These are phyloP conservation scores for Verticillium longisporum DNA, from an alignment of 2,329 filamentous ascomycete species.

Conservation along the genomic window DNA sequence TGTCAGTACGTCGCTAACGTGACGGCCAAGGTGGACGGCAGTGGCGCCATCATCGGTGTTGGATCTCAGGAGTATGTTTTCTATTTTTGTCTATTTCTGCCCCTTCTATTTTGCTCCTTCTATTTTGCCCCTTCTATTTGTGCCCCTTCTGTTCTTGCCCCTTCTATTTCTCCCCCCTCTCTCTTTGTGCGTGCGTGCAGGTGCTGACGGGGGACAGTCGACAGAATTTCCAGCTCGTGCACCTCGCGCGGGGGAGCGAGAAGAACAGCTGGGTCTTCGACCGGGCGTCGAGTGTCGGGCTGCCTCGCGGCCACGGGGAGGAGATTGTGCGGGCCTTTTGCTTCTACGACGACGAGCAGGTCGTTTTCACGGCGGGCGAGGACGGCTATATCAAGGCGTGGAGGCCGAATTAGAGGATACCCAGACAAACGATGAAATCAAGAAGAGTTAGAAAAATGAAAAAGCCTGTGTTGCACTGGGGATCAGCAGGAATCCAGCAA, in stretches of 20 bases:
- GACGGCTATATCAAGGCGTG: constrained; percentile 53
- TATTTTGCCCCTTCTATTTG: constrained; percentile 1
- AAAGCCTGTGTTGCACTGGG: too few relatives aligned
- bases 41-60: constrained; percentile 54
- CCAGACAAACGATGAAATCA: background rate
- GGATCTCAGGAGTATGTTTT: constrained; percentile 58
- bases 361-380: constrained; percentile 53
- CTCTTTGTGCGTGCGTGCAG: background rate
- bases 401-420: constrained; percentile 23
- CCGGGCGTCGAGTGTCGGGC: constrained; percentile 46
- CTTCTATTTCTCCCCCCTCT: background rate
- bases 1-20: constrained; percentile 73
- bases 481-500: background rate
- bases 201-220: constrained; percentile 26
- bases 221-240: constrained; percentile 53
- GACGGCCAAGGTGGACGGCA: constrained; percentile 49
- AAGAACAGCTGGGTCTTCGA: constrained; percentile 46
- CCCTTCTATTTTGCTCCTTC: too few relatives aligned
- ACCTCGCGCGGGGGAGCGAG: constrained; percentile 42
- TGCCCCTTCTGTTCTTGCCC: background rate
- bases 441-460: too few relatives aligned
- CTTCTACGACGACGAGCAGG: constrained; percentile 53
- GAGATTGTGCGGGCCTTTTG: constrained; percentile 60
- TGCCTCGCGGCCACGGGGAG: constrained; percentile 55
- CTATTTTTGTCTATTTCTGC: constrained; percentile 2